Evolutionary conservation across 2,329 filamentous ascomycete genomes (phyloP).

Genomic region (Alternaria sp.): DNA sequence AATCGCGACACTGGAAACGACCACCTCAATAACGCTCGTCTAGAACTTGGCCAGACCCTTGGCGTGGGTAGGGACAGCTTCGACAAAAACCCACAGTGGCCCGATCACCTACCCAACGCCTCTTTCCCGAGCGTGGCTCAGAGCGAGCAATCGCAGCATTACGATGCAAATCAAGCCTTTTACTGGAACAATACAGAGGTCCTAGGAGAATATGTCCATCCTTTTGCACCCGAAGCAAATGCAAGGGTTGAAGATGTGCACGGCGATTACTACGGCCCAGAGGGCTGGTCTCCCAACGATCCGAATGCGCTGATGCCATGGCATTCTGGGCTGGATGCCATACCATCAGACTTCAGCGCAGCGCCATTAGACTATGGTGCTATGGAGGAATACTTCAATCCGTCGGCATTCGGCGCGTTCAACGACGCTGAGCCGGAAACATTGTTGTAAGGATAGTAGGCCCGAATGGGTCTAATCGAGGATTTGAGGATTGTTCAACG

Average conservation of each 20-base stretch:
- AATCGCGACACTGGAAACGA: not conserved
- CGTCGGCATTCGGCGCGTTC: not conserved
- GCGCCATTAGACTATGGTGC: not conserved
- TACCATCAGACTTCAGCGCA: not conserved
- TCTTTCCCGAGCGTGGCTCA: not conserved
- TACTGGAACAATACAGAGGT: not conserved
- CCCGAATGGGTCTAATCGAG: not conserved
- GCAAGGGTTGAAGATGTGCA: not conserved
- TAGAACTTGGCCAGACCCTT: not conserved
- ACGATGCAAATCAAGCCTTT: not conserved
- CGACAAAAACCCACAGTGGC: not conserved
- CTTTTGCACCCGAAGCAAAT: not conserved
- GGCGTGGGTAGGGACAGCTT: not conserved
- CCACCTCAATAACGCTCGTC: too few relatives aligned
- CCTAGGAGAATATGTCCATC: not conserved
- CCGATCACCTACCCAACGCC: not conserved
- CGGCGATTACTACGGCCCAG: not conserved
- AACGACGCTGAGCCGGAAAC: not conserved
- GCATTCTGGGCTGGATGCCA: not conserved
- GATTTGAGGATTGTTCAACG: too few relatives aligned
- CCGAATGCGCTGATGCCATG: not conserved
- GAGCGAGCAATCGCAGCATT: not conserved
- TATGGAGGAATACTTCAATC: not conserved
- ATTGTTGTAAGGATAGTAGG: not conserved
- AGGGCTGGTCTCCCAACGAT: not conserved